Conservation (phyloP, 768 basidiomycete species). For the Mycena metata region DNA sequence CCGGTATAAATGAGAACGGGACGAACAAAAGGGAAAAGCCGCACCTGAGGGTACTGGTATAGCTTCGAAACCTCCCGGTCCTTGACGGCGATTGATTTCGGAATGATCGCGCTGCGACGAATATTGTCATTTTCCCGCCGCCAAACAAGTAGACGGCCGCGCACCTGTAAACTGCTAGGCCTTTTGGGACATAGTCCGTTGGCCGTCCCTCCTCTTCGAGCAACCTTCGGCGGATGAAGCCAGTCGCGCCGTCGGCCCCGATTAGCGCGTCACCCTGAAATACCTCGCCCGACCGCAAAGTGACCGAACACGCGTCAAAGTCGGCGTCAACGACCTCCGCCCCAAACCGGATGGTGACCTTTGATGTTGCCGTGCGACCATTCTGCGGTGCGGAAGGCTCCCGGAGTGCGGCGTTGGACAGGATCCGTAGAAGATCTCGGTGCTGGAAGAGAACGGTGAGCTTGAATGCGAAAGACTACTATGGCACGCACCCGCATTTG, state of each 20-base stretch:
- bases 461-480: neutral
- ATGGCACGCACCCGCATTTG: conserved; percentile 25
- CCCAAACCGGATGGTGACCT: too few species aligned
- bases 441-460: conserved; percentile 12
- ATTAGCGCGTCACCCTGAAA: conserved; percentile 20
- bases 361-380: neutral
- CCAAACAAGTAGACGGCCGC: neutral
- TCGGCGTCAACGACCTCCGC: conserved; percentile 1
- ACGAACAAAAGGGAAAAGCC: neutral
- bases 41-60: conserved; percentile 11
- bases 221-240: conserved; percentile 6
- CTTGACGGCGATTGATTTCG: neutral
- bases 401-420: conserved; percentile 19
- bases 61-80: neutral
- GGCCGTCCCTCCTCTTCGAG: neutral
- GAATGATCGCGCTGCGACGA: conserved; percentile 13
- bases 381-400: neutral
- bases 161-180: conserved; percentile 19
- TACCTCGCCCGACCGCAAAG: conserved; percentile 17
- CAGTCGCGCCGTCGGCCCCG: conserved; percentile 27
- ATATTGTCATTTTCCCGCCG: neutral
- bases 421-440: conserved; percentile 24
- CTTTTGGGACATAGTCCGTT: neutral
- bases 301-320: conserved; percentile 16
- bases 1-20: neutral